These are phyloP conservation scores for Candida adriatica DNA, from an alignment of 805 yeast species.

Conservation along the genomic window DNA sequence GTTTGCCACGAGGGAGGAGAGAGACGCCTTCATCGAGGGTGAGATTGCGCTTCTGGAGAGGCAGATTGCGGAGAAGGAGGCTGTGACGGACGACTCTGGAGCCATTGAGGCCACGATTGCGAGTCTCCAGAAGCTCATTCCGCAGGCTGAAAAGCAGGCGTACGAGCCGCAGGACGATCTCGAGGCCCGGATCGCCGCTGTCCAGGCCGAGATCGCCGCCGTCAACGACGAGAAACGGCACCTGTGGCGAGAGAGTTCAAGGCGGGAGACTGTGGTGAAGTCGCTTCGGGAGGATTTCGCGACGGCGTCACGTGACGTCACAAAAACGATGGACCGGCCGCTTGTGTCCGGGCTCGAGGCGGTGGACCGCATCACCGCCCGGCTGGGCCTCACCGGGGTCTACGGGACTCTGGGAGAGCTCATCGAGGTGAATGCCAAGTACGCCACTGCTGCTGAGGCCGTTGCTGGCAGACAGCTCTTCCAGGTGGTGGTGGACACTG, in stretches of 20 bases:
- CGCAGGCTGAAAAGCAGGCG: constrained; percentile 24
- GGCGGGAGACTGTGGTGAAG: constrained; percentile 47
- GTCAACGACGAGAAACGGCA: constrained; percentile 62
- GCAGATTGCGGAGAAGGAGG: constrained; percentile 17
- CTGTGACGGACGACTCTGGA: constrained; percentile 21
- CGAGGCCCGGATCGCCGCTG: constrained; percentile 21
- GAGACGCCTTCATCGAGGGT: constrained; percentile 58
- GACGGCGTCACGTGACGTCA: constrained; percentile 51
- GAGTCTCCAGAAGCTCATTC: constrained; percentile 16
- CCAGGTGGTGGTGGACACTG: constrained; percentile 84
- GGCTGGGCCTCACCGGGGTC: constrained; percentile 55
- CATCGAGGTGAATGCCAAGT: constrained; percentile 73
- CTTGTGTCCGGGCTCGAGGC: constrained; percentile 64
- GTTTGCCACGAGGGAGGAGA: constrained; percentile 46
- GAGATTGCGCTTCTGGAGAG: constrained; percentile 38
- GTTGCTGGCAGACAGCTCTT: constrained; percentile 83
- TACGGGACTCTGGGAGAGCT: constrained; percentile 85
- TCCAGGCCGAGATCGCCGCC: constrained; percentile 35
- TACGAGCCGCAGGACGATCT: constrained; percentile 7
- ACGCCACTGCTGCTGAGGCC: constrained; percentile 80
- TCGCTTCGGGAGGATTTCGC: constrained; percentile 49
- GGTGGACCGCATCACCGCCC: constrained; percentile 54
- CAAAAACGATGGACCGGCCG: constrained; percentile 69
- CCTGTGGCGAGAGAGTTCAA: constrained; percentile 76
- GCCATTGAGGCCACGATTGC: constrained; percentile 9